Evolutionary conservation across 2,329 filamentous ascomycete species (phyloP).

Genomic region (Apiospora aurea): DNA sequence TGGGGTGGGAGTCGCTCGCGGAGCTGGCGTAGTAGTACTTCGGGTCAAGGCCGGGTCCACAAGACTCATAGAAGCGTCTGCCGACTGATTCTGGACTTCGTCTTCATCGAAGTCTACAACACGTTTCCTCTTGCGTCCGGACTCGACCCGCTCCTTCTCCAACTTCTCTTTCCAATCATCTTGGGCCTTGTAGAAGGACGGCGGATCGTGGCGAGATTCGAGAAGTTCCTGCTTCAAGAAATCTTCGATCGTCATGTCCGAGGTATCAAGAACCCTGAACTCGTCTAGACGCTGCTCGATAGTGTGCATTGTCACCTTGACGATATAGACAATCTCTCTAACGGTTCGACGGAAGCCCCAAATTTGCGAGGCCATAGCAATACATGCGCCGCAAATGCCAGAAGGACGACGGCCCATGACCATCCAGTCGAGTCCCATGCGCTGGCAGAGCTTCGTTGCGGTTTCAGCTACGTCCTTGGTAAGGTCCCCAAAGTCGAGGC

Average conservation of each 20-base stretch:
- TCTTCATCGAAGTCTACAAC: conserved; percentile 44
- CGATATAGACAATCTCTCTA: conserved; percentile 95
- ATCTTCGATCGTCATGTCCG: conserved; percentile 85
- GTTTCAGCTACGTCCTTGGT: conserved; percentile 87
- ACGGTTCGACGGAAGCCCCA: conserved; percentile 96
- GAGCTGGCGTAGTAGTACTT: not conserved
- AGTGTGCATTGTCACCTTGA: conserved; percentile 94
- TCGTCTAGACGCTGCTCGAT: conserved; percentile 91
- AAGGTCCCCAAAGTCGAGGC: conserved; percentile 86
- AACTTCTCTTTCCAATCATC: conserved; percentile 64
- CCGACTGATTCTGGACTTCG: conserved; percentile 33
- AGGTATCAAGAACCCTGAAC: conserved; percentile 86
- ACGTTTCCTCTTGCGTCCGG: conserved; percentile 54
- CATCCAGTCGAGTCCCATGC: conserved; percentile 99
- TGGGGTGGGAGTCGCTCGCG: conserved; percentile 15
- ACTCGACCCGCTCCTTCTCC: conserved; percentile 52
- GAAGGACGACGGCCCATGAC: conserved; percentile 91
- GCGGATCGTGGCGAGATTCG: conserved; percentile 79
- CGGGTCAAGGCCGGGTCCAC: conserved; percentile 32
- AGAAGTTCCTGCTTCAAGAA: conserved; percentile 77
- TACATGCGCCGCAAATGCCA: conserved; percentile 90
- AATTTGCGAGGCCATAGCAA: conserved; percentile 95
- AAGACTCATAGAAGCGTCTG: conserved; percentile 27
- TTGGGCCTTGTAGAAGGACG: conserved; percentile 76
- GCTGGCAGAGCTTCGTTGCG: conserved; percentile 83